Base-by-base conservation (phyloP, 2,329 filamentous ascomycete genomes). In the Lojkania enalia region DNA sequence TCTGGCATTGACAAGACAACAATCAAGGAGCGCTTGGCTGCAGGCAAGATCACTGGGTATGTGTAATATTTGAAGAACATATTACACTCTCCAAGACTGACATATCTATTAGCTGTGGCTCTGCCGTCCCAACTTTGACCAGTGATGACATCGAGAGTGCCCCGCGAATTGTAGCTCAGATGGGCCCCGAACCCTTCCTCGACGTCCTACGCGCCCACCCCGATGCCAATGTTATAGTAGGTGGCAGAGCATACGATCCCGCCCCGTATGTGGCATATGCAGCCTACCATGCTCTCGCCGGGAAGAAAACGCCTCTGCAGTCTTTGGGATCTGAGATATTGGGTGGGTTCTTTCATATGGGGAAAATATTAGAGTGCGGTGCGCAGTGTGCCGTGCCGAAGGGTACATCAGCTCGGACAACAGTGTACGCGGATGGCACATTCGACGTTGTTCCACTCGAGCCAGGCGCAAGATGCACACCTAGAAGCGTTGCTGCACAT, bases 311-410 rank as follows among this genome's bases (percentile, higher is more conserved):
- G 2, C 29, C 35, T 15, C 44, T 35, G n/a, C 44, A 52, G 30
- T 20, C 27, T 2, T 13, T 57, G 2, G 33, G 9, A 5, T 11
- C 16, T 9, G 19, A 11, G 5, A 20, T 20, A 21, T 56, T 50
- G 44, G 56, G 54, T 3, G 56, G 49, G 3, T 72, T 74, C 23
- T 65, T 65, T 5, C 77, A 81, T 51, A 78, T 81, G 76, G 79
- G 78, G 6, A 80, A 82, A 63, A 76, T 81, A 7, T 68, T 81
- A 61, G 78, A 81, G 50, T 81, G 78, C 15, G 78, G 77, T 7
- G 72, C 52, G 0, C 51, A 68, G 1, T 81, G 77, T 51, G 72
- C 76, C 0, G 57, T 64, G 0, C 78, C 78, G 0, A 81, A 80
- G 44, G 70, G 71, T 0, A 59, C 60, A 2, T 73, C 70, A 4